Base-by-base conservation (phyloP, 2,329 filamentous ascomycete species). In the Xylogone sp. region DNA sequence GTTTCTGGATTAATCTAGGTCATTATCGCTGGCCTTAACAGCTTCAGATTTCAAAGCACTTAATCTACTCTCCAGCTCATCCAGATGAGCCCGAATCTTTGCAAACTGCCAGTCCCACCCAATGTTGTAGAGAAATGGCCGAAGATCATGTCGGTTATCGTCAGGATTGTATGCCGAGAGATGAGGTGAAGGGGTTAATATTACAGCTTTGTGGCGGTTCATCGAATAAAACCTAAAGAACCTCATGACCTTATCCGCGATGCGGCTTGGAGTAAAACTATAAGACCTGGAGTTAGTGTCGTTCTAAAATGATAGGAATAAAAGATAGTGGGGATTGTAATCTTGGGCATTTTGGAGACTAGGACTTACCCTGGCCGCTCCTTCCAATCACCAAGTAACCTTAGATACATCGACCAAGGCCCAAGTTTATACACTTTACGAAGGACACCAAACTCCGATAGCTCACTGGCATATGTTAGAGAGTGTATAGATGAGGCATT, bases 131-230 rank as follows among this genome's bases (percentile, higher is more conserved):
- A 82, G 63, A 59, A 82, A 82, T 21, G 78, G 79, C 49, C 76
- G 68, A 56, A 75, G 22, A 69, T 85, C 82, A 55, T 75, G 82
- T 3, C 82, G 67, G 57, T 86, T 84, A 50, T 82, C 79, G 43
- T 82, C 78, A 0, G 75, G 73, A 34, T 67, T 73, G 57, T 85
- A 84, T 13, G 69, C 65, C 49, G 73, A 68, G n/a, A 51, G 53
- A 49, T 67, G 63, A 31, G 57, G 55, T 9, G 52, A n/a, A n/a
- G n/a, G n/a, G n/a, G n/a, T n/a, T n/a, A n/a, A n/a, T n/a, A n/a
- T n/a, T n/a, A n/a, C n/a, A n/a, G n/a, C n/a, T 34, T 86, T 86
- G 60, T 86, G 82, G 10, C 83, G 66, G 61, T 86, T 86, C 59
- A 84, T 81, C 27, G 27, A 31, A 31, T 31, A 31, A 13, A 31